Evolutionary conservation across 345 rosid genomes (phyloP).

Genomic region (Litchi chinensis): DNA sequence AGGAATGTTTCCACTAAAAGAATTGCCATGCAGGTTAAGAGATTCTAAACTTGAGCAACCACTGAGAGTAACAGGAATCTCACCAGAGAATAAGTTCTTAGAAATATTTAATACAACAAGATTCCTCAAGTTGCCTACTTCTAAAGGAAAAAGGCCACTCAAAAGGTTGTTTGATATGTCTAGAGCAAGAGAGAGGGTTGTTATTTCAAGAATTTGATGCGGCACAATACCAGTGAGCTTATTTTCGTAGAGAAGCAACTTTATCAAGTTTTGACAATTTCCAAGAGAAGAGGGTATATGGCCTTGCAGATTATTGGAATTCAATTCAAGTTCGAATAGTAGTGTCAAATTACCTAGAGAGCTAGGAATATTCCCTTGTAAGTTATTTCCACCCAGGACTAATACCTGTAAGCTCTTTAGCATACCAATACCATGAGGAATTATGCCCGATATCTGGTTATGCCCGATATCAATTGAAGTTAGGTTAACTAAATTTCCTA

Average conservation of each 20-base stretch:
- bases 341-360: conserved; percentile 5
- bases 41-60: not conserved
- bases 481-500: conserved; percentile 28
- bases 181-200: too few relatives aligned
- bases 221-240: too few relatives aligned
- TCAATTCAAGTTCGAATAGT: not conserved
- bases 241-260: too few relatives aligned
- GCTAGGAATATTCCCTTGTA: conserved; percentile 17
- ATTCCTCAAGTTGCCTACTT: conserved; percentile 5
- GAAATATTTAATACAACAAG: not conserved
- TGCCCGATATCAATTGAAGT: not conserved
- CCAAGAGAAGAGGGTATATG: conserved; percentile 22
- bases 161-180: conserved; percentile 10
- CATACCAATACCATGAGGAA: conserved; percentile 7
- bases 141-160: conserved; percentile 13
- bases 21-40: conserved; percentile 8
- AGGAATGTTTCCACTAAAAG: conserved; percentile 19
- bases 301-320: conserved; percentile 14
- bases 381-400: not conserved
- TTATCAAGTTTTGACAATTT: not conserved
- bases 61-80: conserved; percentile 20
- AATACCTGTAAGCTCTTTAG: not conserved
- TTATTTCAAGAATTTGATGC: not conserved
- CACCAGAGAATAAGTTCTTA: conserved; percentile 8
- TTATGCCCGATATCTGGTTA: conserved; percentile 14